Base-by-base conservation (phyloP, 345 rosid species). In the Eutrema japonicum region DNA sequence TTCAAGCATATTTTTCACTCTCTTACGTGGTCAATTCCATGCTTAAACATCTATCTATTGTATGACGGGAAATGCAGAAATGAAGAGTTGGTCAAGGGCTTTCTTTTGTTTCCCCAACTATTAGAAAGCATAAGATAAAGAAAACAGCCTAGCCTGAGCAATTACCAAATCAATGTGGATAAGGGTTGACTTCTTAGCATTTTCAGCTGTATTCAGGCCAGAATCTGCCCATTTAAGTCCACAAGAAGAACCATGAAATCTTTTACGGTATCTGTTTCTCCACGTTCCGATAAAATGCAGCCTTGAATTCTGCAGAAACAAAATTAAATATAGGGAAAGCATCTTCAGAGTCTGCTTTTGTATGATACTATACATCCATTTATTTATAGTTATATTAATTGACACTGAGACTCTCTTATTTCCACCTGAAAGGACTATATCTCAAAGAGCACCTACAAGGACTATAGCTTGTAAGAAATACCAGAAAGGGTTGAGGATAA, bases 241-340 rank as follows among this genome's bases (percentile, higher is more conserved):
- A 76, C 42, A 75, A 54, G 78, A 73, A 42, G 72, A 73, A 76
- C 72, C 74, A 55, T 88, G 85, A 47, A 85, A 93, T 73, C 89
- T 88, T 80, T 84, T 88, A 10, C 90, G 86, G 71, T 94, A 94
- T 76, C 98, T 79, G 62, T 83, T 86, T 83, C 95, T 91, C 98
- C 97, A 94, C n/a, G 97, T 91, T 68, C 98, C 98, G 10, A 94
- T 91, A 81, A 94, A 94, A 85, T 94, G 98, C 82, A 94, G 82
- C 86, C 98, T 88, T 71, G 98, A 94, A 85, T 78, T 83, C 98
- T 92, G 83, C 72, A 85, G 67, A 60, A 72, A 64, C 66, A 43
- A 71, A 70, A 64, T 27, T 8, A 6, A 10, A 42, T 32, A 22
- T 7, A 27, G 52, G 33, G 30, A 64, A 72, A 29, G 11, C 50